Conservation (phyloP, 768 basidiomycete genomes). For the Hysterangium stoloniferum region DNA sequence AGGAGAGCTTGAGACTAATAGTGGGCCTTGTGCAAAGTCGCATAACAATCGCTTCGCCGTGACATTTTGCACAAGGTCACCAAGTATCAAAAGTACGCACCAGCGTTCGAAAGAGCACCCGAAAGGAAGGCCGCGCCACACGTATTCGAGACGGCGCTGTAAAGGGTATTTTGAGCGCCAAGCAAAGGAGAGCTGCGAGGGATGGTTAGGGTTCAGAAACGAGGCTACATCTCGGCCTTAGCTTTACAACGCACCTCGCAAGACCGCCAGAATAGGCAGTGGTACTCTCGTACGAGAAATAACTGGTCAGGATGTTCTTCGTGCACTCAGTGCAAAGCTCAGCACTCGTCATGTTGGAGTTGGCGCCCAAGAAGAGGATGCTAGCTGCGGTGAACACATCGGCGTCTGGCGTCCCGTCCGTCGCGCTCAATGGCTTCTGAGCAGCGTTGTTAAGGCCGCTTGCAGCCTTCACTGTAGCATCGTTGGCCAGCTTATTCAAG, state of each 20-base stretch:
- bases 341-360: slow-evolving; percentile 36
- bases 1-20: too few species aligned
- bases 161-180: slow-evolving; percentile 55
- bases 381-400: slow-evolving; percentile 48
- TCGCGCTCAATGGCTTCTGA: slow-evolving; percentile 12
- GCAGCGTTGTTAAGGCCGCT: slow-evolving; percentile 7
- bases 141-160: slow-evolving; percentile 46
- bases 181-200: slow-evolving; percentile 52
- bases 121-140: slow-evolving; percentile 71
- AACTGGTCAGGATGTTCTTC: slow-evolving; percentile 63
- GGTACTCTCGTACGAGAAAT: slow-evolving; percentile 66
- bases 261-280: slow-evolving; percentile 75
- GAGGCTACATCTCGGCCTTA: background rate
- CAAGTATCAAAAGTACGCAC: slow-evolving; percentile 19
- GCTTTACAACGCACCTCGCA: slow-evolving; percentile 17
- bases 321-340: slow-evolving; percentile 79
- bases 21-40: too few species aligned
- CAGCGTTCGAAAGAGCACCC: slow-evolving; percentile 61
- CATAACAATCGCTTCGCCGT: too few species aligned
- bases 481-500: slow-evolving; percentile 36
- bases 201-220: background rate
- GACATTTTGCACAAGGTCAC: too few species aligned
- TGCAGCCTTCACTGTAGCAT: slow-evolving; percentile 19
- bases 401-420: slow-evolving; percentile 39
- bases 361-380: slow-evolving; percentile 76